These are phyloP conservation scores for Hypoxylon intermedium DNA, from an alignment of 495 filamentous ascomycete genomes.

Conservation along the genomic window DNA sequence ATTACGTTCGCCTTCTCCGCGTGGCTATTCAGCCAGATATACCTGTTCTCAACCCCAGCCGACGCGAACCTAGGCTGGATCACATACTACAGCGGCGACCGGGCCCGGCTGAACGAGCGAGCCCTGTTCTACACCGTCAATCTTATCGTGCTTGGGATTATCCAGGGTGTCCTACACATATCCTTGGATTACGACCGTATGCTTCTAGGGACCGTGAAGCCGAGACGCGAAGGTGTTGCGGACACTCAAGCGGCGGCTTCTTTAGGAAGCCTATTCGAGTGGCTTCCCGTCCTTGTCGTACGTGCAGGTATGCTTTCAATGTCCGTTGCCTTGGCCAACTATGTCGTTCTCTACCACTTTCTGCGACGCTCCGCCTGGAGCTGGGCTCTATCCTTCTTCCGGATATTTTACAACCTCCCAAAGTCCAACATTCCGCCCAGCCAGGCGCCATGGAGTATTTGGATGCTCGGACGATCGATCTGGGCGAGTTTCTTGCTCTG, in stretches of 20 bases:
- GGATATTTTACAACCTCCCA: constrained; percentile 75
- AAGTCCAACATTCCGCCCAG: constrained; percentile 67
- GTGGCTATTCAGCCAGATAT: constrained; percentile 81
- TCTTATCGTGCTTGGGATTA: constrained; percentile 69
- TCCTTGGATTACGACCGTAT: constrained; percentile 77
- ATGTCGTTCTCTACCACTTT: constrained; percentile 67
- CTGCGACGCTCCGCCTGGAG: constrained; percentile 72
- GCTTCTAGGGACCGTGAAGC: constrained; percentile 53
- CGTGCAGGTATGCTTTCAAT: constrained; percentile 47
- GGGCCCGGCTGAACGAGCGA: constrained; percentile 84
- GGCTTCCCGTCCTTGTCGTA: constrained; percentile 26
- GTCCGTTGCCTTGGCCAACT: constrained; percentile 52
- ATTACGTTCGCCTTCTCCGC: constrained; percentile 79
- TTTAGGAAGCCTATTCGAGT: constrained; percentile 18
- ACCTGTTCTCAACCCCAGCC: constrained; percentile 76
- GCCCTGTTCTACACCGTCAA: constrained; percentile 80
- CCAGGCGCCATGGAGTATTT: constrained; percentile 63
- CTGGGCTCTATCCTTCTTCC: constrained; percentile 70
- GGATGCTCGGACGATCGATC: constrained; percentile 65
- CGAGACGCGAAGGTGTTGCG: constrained; percentile 25
- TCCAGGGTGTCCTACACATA: constrained; percentile 74
- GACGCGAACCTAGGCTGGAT: constrained; percentile 73
- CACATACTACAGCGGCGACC: constrained; percentile 68
- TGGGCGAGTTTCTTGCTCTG: constrained; percentile 70
- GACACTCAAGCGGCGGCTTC: constrained; percentile 13